Percentiles rank a stretch among this genome's conserved stretches.
These are phyloP conservation scores for Tetrahymena borealis DNA, from an alignment of 73 alveolate species.

Conservation along the genomic window DNA sequence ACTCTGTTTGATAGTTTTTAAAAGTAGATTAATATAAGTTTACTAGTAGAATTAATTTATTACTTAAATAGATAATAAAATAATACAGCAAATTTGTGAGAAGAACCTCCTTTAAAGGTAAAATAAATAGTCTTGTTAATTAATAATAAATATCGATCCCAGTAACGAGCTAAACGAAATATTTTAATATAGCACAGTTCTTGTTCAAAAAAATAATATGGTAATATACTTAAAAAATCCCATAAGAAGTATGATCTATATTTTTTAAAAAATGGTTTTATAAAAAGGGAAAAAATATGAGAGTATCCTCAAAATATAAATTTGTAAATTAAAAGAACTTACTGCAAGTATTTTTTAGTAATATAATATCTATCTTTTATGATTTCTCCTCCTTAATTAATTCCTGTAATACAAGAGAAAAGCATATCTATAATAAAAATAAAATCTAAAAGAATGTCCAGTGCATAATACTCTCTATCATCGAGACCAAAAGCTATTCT, in stretches of 20 bases:
- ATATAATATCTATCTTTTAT: neutral
- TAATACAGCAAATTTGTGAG: neutral
- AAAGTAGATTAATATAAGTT: neutral
- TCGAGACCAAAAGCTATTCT: neutral
- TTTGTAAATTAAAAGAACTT: neutral
- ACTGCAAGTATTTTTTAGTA: neutral
- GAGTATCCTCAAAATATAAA: neutral
- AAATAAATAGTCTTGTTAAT: neutral
- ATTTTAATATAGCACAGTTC: neutral
- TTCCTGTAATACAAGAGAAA: neutral
- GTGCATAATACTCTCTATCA: neutral
- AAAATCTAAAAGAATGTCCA: neutral
- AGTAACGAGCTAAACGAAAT: neutral
- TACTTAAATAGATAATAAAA: neutral
- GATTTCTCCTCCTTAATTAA: neutral
- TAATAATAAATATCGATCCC: neutral
- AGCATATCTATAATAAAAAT: neutral
- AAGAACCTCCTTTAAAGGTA: neutral
- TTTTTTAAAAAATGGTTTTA: neutral
- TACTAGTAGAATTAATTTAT: neutral
- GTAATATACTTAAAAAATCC: neutral
- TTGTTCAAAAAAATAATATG: neutral
- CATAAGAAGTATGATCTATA: neutral
- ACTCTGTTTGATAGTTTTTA: neutral
- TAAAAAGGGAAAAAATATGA: neutral